A percentile compares a stretch with the other conserved stretches of the same genome.
Evolutionary conservation across 495 filamentous ascomycete genomes (phyloP).

Genomic region (Aspergillus kassunensis): DNA sequence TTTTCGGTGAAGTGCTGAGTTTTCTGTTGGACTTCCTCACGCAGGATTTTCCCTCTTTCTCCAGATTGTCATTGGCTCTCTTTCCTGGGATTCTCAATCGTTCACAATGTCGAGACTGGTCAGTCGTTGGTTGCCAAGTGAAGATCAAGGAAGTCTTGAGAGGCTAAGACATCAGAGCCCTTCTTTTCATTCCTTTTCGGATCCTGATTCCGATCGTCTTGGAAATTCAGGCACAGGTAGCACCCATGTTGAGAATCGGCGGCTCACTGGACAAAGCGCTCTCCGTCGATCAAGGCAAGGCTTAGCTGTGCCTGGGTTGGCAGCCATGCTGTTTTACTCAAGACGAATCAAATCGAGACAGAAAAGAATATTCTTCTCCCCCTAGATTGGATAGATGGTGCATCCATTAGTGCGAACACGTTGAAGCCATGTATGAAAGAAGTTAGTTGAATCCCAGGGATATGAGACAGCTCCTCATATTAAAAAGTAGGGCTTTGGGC

Average conservation of each 20-base stretch:
- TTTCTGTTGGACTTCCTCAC: not conserved
- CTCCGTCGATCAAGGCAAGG: constrained; percentile 10
- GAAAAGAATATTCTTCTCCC: no score
- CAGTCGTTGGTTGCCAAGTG: constrained; percentile 13
- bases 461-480: constrained; percentile 6
- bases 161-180: not conserved
- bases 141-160: constrained; percentile 2
- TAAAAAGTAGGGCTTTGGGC: constrained; percentile 5
- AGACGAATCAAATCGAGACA: constrained; percentile 11
- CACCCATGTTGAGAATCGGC: constrained; percentile 9
- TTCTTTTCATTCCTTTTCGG: constrained; percentile 2
- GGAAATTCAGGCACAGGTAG: no score
- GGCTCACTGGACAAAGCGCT: constrained; percentile 3
- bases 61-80: no score
- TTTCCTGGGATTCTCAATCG: no score
- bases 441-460: constrained; percentile 3
- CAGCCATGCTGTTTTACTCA: constrained; percentile 11
- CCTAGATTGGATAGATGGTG: no score
- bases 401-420: constrained; percentile 4
- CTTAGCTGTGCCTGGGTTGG: no score
- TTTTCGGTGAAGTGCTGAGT: not conserved
- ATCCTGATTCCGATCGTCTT: constrained; percentile 7
- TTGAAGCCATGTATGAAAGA: constrained; percentile 7
- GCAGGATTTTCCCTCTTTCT: not conserved
- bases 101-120: constrained; percentile 9